Evolutionary conservation across 306 rosid species (phyloP).

Genomic region (Astragalus glycyphyllos): DNA sequence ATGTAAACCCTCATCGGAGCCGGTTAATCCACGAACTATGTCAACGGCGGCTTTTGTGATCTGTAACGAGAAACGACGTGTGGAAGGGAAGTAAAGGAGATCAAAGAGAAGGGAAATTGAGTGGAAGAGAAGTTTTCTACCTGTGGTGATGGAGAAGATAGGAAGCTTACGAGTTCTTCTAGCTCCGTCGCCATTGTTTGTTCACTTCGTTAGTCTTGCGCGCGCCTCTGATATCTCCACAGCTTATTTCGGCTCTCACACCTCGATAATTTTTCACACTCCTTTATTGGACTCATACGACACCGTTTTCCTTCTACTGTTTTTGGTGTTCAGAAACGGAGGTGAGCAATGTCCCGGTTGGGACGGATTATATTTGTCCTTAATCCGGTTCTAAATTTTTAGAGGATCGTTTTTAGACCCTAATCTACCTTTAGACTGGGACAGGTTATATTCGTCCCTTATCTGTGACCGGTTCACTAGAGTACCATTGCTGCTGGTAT

Average conservation of each 20-base stretch:
- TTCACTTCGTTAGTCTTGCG: not conserved
- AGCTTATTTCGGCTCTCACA: not conserved
- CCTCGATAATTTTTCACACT: not conserved
- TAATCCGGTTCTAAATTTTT: too few species aligned
- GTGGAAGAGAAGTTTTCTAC: slow-evolving; percentile 43
- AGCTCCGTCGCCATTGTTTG: slow-evolving; percentile 79
- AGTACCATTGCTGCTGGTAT: too few species aligned
- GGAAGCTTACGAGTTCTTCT: slow-evolving; percentile 80
- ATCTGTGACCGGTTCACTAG: too few species aligned
- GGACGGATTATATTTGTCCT: too few species aligned
- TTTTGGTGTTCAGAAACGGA: too few species aligned
- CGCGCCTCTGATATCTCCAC: not conserved
- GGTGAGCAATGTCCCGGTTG: too few species aligned
- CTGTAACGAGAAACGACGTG: slow-evolving; percentile 39
- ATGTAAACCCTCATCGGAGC: slow-evolving; percentile 82
- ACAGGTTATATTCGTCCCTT: too few species aligned
- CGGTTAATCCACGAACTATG: slow-evolving; percentile 89
- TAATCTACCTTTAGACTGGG: too few species aligned
- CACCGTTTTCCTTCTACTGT: not conserved
- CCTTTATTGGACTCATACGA: not conserved
- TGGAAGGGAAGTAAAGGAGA: not conserved
- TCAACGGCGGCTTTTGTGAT: slow-evolving; percentile 82
- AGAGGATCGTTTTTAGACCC: too few species aligned
- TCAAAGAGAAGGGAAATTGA: not conserved
- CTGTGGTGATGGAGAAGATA: slow-evolving; percentile 80